These are phyloP conservation scores for Raphanus sativus DNA, from an alignment of 345 rosid genomes.

Conservation along the genomic window DNA sequence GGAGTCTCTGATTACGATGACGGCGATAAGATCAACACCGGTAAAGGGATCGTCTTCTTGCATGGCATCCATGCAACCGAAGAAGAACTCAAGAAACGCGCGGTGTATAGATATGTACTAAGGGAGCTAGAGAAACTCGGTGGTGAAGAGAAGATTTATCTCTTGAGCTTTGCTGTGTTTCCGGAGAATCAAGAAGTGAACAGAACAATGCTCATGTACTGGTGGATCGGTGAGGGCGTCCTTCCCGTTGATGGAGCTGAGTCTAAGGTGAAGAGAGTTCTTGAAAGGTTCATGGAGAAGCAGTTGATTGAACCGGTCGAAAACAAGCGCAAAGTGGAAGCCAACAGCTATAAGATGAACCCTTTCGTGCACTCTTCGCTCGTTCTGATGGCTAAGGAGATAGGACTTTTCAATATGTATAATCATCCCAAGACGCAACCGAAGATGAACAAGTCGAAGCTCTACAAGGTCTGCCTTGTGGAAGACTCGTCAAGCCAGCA, in stretches of 20 bases:
- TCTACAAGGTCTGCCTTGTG: conserved; percentile 49
- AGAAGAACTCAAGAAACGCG: not conserved
- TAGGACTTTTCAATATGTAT: conserved; percentile 33
- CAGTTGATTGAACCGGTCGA: conserved; percentile 42
- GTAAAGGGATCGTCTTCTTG: conserved; percentile 13
- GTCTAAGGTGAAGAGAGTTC: conserved; percentile 15
- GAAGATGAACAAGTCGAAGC: not conserved
- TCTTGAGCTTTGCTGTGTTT: conserved; percentile 50
- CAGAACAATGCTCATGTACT: conserved; percentile 48
- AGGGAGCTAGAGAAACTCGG: too few species aligned
- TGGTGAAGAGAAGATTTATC: conserved; percentile 18
- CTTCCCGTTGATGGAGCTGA: not conserved
- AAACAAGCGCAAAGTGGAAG: conserved; percentile 29
- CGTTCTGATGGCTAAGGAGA: conserved; percentile 28
- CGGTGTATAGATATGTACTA: not conserved
- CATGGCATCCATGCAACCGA: conserved; percentile 19
- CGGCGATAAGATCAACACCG: not conserved
- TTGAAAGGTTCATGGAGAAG: conserved; percentile 7
- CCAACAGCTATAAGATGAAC: conserved; percentile 44
- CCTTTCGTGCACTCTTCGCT: conserved; percentile 47
- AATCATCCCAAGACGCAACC: conserved; percentile 25
- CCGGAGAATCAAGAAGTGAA: conserved; percentile 48
- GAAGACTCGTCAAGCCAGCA: conserved; percentile 18
- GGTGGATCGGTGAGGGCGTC: conserved; percentile 62
- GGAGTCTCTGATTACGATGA: not conserved